Percentiles rank a stretch among this genome's conserved stretches.
Evolutionary conservation across 331 rosid genomes (phyloP).

Genomic region (Telfairia occidentalis): DNA sequence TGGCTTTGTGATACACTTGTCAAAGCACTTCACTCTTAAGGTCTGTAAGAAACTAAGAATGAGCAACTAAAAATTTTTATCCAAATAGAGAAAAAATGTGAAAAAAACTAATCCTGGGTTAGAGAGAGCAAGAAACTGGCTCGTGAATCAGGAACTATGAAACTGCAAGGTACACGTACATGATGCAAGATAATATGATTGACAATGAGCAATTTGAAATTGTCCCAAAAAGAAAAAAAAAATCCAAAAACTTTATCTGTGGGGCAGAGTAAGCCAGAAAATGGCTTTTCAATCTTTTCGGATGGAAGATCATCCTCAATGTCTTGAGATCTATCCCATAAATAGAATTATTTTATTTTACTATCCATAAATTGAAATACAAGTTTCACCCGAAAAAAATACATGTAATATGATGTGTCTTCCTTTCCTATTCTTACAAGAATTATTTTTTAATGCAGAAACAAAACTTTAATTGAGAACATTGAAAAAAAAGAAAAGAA

Average conservation of each 20-base stretch:
- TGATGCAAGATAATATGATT: not conserved
- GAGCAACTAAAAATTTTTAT: not conserved
- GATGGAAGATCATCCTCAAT: no score
- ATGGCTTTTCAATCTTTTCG: not conserved
- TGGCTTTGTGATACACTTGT: constrained; percentile 82
- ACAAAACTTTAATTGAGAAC: no score
- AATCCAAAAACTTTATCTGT: not conserved
- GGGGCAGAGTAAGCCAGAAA: not conserved
- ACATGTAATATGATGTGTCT: not conserved
- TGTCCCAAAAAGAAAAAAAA: not conserved
- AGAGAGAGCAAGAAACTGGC: not conserved
- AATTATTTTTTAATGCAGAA: no score
- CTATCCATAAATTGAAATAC: not conserved
- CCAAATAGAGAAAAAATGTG: not conserved
- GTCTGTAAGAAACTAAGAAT: constrained; percentile 40
- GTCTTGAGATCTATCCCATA: not conserved
- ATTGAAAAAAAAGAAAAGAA: no score
- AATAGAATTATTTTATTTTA: not conserved
- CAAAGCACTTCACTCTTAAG: constrained; percentile 72
- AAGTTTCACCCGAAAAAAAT: not conserved
- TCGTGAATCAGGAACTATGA: not conserved
- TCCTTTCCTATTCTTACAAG: not conserved
- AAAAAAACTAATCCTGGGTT: not conserved
- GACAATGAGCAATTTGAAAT: not conserved
- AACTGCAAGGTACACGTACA: not conserved